These are phyloP conservation scores for Hypoxylon sp. DNA, from an alignment of 2,329 filamentous ascomycete genomes.

Conservation along the genomic window DNA sequence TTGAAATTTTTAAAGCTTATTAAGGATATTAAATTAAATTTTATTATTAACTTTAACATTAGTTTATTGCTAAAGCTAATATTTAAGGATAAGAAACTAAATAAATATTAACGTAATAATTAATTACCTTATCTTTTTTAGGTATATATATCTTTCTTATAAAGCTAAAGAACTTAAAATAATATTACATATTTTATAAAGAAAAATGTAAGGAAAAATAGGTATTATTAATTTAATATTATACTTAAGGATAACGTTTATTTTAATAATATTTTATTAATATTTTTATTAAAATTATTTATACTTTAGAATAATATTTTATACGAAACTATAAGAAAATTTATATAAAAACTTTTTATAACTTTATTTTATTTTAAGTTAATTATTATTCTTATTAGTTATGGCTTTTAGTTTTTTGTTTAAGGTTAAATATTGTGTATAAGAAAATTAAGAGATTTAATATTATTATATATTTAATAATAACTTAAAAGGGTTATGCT, in stretches of 20 bases:
- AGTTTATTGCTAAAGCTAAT: not conserved
- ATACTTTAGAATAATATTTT: not conserved
- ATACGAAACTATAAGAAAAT: not conserved
- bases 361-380: not conserved
- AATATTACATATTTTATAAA: not conserved
- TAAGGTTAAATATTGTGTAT: not conserved
- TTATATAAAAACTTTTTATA: not conserved
- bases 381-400: not conserved
- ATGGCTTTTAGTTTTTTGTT: not conserved
- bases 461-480: not conserved
- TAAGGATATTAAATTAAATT: not conserved
- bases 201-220: not conserved
- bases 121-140: not conserved
- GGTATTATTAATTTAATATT: not conserved
- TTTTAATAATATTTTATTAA: too few relatives aligned
- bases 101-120: not conserved
- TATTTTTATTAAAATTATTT: not conserved
- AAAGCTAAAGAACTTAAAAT: not conserved
- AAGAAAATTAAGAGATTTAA: not conserved
- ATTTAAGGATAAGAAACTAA: too few relatives aligned
- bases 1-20: not conserved
- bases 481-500: not conserved
- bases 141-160: not conserved
- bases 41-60: slow-evolving; percentile 2
- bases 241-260: not conserved